Conservation (phyloP, 495 filamentous ascomycete genomes). For the Neurospora africana region DNA sequence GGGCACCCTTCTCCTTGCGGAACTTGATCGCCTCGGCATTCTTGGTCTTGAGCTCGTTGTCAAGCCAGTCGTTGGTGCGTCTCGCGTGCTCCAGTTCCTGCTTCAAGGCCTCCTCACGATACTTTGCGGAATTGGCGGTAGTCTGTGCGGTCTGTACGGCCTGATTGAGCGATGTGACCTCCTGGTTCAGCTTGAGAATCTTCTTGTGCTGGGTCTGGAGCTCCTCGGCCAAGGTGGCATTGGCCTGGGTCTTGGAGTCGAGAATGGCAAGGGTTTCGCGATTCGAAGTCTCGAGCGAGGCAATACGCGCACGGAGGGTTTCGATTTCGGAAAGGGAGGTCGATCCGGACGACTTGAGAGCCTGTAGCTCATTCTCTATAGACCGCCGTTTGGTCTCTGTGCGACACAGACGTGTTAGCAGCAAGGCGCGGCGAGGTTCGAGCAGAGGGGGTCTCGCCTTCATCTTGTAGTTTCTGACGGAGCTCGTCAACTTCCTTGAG, state of each 20-base stretch:
- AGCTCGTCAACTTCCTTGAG: constrained; percentile 69
- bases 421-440: neutral
- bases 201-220: constrained; percentile 81
- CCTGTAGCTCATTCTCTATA: constrained; percentile 72
- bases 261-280: constrained; percentile 78
- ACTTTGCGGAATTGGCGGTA: constrained; percentile 62
- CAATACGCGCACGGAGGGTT: constrained; percentile 64
- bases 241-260: constrained; percentile 78
- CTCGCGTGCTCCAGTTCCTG: constrained; percentile 81
- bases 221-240: constrained; percentile 77
- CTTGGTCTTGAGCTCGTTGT: constrained; percentile 82
- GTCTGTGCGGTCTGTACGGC: constrained; percentile 70
- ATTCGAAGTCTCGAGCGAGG: constrained; percentile 81
- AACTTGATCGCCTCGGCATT: constrained; percentile 74
- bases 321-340: constrained; percentile 68
- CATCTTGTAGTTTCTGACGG: constrained; percentile 64
- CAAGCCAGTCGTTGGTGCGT: constrained; percentile 84
- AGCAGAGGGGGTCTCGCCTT: constrained; percentile 47
- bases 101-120: constrained; percentile 76
- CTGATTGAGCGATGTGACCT: constrained; percentile 70
- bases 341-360: constrained; percentile 63
- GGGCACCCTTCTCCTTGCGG: constrained; percentile 85
- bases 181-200: constrained; percentile 66
- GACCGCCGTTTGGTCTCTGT: constrained; percentile 29
- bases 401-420: constrained; percentile 8